These are phyloP conservation scores for Allium cepa DNA, from an alignment of 106 monocot genomes.

Conservation along the genomic window DNA sequence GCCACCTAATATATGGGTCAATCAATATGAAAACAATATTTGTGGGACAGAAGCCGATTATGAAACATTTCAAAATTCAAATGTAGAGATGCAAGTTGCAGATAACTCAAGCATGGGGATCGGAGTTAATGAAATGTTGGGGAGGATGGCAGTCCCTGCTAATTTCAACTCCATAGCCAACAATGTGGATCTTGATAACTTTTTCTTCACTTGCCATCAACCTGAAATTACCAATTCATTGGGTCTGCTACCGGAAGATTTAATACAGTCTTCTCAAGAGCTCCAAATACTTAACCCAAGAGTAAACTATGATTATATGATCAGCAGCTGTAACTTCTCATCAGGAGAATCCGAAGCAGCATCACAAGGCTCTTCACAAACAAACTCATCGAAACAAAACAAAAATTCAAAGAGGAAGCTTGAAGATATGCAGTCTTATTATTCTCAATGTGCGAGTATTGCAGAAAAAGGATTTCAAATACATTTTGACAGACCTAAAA, in stretches of 20 bases:
- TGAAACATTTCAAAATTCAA: too few relatives aligned
- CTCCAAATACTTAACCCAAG: background rate
- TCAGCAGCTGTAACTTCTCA: background rate
- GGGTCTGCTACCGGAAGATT: background rate
- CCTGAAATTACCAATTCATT: background rate
- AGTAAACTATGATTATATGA: background rate
- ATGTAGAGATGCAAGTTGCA: too few relatives aligned
- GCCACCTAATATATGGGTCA: conserved; percentile 14
- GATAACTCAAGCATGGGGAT: too few relatives aligned
- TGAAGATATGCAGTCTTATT: background rate
- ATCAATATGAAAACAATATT: background rate
- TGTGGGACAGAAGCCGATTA: background rate
- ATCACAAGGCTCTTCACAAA: conserved; percentile 2
- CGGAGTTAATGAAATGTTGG: too few relatives aligned
- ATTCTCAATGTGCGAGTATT: background rate
- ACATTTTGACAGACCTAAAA: conserved; percentile 16
- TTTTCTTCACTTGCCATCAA: conserved; percentile 5
- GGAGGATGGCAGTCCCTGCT: too few relatives aligned
- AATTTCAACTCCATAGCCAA: conserved; percentile 8
- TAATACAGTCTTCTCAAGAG: background rate
- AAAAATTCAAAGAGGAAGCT: background rate
- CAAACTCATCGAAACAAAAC: conserved; percentile 3
- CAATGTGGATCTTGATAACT: conserved; percentile 9
- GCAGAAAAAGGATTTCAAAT: conserved; percentile 21
- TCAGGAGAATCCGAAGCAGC: conserved; percentile 2